A percentile compares a stretch with the other conserved stretches of the same genome.
These are phyloP conservation scores for Scalesia atractyloides DNA, from an alignment of 129 eudicot species.

Conservation along the genomic window DNA sequence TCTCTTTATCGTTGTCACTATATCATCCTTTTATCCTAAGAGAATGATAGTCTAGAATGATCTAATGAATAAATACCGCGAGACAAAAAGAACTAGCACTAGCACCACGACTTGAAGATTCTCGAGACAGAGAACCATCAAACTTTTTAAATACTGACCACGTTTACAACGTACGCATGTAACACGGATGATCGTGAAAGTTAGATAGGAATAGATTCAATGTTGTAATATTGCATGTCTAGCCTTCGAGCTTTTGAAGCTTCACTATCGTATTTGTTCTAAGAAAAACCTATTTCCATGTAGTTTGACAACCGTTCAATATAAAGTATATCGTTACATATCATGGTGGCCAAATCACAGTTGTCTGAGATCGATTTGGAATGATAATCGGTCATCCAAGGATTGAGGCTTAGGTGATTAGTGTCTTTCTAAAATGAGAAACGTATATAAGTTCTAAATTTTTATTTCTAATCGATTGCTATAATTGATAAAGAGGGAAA, in stretches of 20 bases:
- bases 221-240: not conserved
- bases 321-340: no score
- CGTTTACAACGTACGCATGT: not conserved
- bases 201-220: not conserved
- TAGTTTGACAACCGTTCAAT: not conserved
- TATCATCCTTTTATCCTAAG: conserved; percentile 12
- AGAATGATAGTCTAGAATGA: conserved; percentile 12
- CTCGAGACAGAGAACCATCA: not conserved
- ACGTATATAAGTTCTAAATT: no score
- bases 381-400: no score
- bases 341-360: no score
- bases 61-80: conserved; percentile 1
- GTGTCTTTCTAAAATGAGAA: no score
- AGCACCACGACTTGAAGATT: conserved; percentile 14
- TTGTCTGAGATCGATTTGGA: no score
- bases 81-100: conserved; percentile 4
- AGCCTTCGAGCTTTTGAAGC: not conserved
- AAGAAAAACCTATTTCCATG: not conserved
- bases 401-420: no score
- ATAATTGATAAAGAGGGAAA: no score
- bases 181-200: not conserved
- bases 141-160: not conserved
- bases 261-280: not conserved
- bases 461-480: no score
- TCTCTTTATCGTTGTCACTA: not conserved